Base-by-base conservation (phyloP, 805 yeast species). In the Lipomyces chichibuensis region DNA sequence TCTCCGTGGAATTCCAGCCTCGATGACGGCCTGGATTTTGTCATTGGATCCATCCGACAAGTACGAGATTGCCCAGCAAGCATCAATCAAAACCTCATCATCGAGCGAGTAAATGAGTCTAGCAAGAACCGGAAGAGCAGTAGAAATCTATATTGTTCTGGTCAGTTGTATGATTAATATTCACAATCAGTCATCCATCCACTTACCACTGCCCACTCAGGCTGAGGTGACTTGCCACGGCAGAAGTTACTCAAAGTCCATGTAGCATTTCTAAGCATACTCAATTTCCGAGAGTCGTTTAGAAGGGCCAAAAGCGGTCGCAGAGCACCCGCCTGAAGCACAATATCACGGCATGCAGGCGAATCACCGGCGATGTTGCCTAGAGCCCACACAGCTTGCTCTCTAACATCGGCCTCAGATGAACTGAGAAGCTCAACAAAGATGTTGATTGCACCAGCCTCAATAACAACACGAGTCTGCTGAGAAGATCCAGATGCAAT, bases 301-400 rank as follows among this genome's bases (percentile, higher is more conserved):
- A 95, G 90, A 69, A 95, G 81, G 9, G 86, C 82, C 74, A 95
- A 83, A 65, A 95, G 89, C 7, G 97, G 97, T 70, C 85, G 88
- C 90, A 95, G 90, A 29, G 98, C 98, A 71, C 89, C 88, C 74
- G 92, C 89, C 55, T 84, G 80, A 73, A 95, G 83, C 57, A 95
- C 98, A 74, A 84, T 89, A 81, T 95, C 98, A 81, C 99, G 88
- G 83, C 87, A 92, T 54, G 84, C 82, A 8, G 97, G 85, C 17
- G 97, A 91, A 78, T 95, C 99, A 79, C 99, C 99, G 33, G 99
- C 98, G 78, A 95, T 97, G 78, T 95, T 95, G 80, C 99, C 99
- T 72, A 95, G 83, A 35, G 99, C 98, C 99, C 99, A 95, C 73
- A 95, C 94, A 14, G 98, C 98, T 81, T 95, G 99, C 80, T 95